These are phyloP conservation scores for Stagonosporopsis cucurbitacearum DNA, from an alignment of 2,329 filamentous ascomycete species.

Conservation along the genomic window DNA sequence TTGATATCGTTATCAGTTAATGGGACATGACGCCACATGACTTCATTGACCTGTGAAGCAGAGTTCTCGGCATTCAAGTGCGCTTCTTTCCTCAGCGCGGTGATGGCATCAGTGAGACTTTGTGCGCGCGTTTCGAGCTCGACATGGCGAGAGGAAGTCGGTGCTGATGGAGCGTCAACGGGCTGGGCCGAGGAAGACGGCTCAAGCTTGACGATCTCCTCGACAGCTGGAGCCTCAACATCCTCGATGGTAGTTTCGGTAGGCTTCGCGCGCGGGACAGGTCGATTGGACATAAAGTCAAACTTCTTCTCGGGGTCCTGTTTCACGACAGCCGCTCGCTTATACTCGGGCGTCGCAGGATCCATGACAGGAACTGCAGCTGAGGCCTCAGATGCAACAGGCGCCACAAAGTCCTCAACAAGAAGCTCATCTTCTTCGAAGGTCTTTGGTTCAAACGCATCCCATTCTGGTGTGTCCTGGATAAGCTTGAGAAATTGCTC, in stretches of 20 bases:
- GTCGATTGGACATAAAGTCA: slow-evolving; percentile 48
- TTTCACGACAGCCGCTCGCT: slow-evolving; percentile 38
- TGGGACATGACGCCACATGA: slow-evolving; percentile 37
- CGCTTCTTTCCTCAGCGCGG: slow-evolving; percentile 21
- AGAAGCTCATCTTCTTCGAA: slow-evolving; percentile 27
- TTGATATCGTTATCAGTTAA: slow-evolving; percentile 40
- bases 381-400: slow-evolving; percentile 16
- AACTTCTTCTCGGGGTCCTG: slow-evolving; percentile 40
- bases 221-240: slow-evolving; percentile 49
- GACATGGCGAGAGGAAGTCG: slow-evolving; percentile 17
- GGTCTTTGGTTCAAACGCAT: slow-evolving; percentile 7
- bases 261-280: slow-evolving; percentile 38
- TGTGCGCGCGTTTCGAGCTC: slow-evolving; percentile 26
- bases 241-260: slow-evolving; percentile 12
- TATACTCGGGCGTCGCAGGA: slow-evolving; percentile 34
- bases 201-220: slow-evolving; percentile 44
- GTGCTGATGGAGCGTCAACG: slow-evolving; percentile 8
- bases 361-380: slow-evolving; percentile 33
- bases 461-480: slow-evolving; percentile 29
- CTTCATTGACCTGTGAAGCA: slow-evolving; percentile 16
- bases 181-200: slow-evolving; percentile 8
- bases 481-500: slow-evolving; percentile 34
- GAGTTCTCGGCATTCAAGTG: slow-evolving; percentile 20
- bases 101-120: slow-evolving; percentile 22
- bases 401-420: slow-evolving; percentile 29